These are phyloP conservation scores for Cerrena zonata DNA, from an alignment of 1,284 basidiomycete genomes.

Conservation along the genomic window DNA sequence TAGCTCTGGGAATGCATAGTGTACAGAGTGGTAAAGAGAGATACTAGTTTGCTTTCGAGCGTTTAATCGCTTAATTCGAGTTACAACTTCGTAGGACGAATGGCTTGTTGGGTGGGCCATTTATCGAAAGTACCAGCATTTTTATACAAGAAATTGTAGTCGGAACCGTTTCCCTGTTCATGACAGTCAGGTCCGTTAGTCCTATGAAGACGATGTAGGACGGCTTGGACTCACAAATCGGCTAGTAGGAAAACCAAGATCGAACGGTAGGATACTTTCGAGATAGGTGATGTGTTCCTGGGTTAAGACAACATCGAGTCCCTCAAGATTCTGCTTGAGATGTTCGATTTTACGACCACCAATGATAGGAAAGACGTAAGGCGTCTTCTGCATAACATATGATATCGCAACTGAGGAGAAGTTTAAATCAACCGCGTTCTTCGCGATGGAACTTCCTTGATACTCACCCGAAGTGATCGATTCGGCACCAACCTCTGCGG, in stretches of 20 bases:
- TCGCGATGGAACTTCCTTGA: not conserved
- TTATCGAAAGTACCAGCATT: slow-evolving; percentile 24
- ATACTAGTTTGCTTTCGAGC: not conserved
- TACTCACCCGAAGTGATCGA: slow-evolving; percentile 11
- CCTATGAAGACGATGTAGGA: not conserved
- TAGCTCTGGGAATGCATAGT: no score
- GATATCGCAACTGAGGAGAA: slow-evolving; percentile 35
- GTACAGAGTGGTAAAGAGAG: not conserved
- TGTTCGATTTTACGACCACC: slow-evolving; percentile 46
- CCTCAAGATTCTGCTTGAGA: slow-evolving; percentile 39
- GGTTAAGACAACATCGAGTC: slow-evolving; percentile 36
- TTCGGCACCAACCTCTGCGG: slow-evolving; percentile 16
- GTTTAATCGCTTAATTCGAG: not conserved
- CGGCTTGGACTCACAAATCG: slow-evolving; percentile 27
- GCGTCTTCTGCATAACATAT: slow-evolving; percentile 39
- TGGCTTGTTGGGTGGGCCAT: slow-evolving; percentile 15
- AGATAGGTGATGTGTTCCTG: slow-evolving; percentile 36
- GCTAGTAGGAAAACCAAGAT: slow-evolving; percentile 35
- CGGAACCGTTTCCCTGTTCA: slow-evolving; percentile 25
- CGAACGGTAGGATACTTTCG: slow-evolving; percentile 34
- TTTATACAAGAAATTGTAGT: slow-evolving; percentile 12
- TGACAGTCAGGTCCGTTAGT: not conserved
- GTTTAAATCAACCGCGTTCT: not conserved
- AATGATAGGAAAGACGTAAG: slow-evolving; percentile 36
- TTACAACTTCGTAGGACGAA: slow-evolving; percentile 16